These are phyloP conservation scores for Saccharomycopsis sp. DNA, from an alignment of 805 yeast genomes.

Conservation along the genomic window DNA sequence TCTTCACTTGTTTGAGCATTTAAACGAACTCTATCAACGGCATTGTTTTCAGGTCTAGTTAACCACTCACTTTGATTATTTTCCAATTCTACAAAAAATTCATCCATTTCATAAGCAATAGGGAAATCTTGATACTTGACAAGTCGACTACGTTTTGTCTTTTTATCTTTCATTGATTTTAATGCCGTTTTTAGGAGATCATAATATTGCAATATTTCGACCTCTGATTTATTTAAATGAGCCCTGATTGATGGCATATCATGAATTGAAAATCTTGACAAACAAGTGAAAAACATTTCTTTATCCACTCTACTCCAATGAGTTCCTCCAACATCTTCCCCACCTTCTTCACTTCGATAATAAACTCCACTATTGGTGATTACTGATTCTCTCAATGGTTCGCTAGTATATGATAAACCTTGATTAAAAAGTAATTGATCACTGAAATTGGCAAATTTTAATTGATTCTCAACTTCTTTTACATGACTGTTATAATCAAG, in stretches of 20 bases:
- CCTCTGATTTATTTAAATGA: constrained; percentile 34
- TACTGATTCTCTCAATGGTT: background rate
- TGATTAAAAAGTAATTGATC: constrained; percentile 3
- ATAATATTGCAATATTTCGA: constrained; percentile 43
- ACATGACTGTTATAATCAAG: constrained; percentile 6
- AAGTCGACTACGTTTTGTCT: constrained; percentile 22
- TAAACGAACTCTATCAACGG: constrained; percentile 2
- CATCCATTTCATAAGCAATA: constrained; percentile 45
- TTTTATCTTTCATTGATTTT: constrained; percentile 23
- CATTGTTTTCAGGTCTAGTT: constrained; percentile 1
- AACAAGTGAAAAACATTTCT: constrained; percentile 41
- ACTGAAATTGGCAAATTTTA: background rate
- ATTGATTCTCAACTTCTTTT: background rate
- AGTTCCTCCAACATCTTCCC: constrained; percentile 26
- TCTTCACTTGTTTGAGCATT: background rate
- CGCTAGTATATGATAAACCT: background rate
- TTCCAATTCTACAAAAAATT: constrained; percentile 37
- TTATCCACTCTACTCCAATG: constrained; percentile 45
- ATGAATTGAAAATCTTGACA: constrained; percentile 45
- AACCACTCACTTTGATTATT: constrained; percentile 31
- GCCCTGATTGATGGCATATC: constrained; percentile 35
- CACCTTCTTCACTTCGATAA: background rate
- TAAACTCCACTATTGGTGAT: background rate
- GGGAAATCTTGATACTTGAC: constrained; percentile 42
- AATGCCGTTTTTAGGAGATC: constrained; percentile 30